These are phyloP conservation scores for Cymodocea nodosa DNA, from an alignment of 116 monocot genomes.

Conservation along the genomic window DNA sequence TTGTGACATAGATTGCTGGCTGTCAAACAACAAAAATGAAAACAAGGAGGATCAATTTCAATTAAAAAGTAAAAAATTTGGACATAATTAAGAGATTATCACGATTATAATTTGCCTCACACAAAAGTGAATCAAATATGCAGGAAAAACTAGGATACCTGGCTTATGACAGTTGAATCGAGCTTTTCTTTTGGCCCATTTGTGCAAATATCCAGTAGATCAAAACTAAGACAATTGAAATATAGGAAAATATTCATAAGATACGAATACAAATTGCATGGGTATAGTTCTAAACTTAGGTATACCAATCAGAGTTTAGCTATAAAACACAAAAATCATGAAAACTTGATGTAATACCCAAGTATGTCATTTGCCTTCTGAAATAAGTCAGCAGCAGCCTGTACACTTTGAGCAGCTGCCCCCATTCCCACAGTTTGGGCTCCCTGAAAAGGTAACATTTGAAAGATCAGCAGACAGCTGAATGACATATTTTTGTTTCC, in stretches of 20 bases:
- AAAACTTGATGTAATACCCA: conserved; percentile 35
- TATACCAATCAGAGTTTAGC: neutral
- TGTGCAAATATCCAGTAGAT: conserved; percentile 77
- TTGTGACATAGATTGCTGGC: conserved; percentile 97
- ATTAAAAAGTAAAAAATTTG: too few species aligned
- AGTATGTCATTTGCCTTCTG: conserved; percentile 71
- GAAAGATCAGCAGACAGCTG: neutral
- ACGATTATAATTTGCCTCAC: too few species aligned
- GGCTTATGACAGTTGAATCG: conserved; percentile 92
- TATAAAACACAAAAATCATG: neutral
- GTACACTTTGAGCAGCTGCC: conserved; percentile 41
- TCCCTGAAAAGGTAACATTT: conserved; percentile 30
- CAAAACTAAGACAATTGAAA: conserved; percentile 32
- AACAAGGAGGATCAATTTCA: neutral
- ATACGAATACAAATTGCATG: neutral
- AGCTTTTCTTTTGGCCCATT: conserved; percentile 98
- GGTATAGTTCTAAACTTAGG: too few species aligned
- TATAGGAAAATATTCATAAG: neutral
- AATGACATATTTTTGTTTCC: neutral
- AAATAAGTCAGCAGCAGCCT: conserved; percentile 62
- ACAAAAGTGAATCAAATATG: too few species aligned
- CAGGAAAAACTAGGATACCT: conserved; percentile 32
- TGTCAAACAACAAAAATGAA: conserved; percentile 12
- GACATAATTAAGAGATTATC: too few species aligned
- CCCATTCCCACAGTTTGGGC: conserved; percentile 88